Evolutionary conservation across 2,329 filamentous ascomycete genomes (phyloP).

Genomic region (Fusarium caatingaense): DNA sequence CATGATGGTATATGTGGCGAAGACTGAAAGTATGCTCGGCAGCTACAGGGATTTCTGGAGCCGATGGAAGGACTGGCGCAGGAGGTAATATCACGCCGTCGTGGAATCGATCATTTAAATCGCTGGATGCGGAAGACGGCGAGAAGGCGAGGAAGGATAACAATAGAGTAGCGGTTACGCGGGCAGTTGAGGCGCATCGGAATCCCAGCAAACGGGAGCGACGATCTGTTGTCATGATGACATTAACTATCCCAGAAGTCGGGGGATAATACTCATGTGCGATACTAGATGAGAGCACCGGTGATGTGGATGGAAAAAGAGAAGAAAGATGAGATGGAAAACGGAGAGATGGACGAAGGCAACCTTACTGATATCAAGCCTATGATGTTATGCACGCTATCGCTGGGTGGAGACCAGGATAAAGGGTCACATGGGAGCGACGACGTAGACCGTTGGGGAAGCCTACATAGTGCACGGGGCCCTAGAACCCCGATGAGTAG

Average conservation of each 20-base stretch:
- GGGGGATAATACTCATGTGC: constrained; percentile 11
- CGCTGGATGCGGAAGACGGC: constrained; percentile 54
- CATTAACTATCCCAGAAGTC: constrained; percentile 18
- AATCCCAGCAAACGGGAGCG: constrained; percentile 30
- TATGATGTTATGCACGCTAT: constrained; percentile 48
- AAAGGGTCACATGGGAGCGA: constrained; percentile 34
- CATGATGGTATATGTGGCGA: constrained; percentile 93
- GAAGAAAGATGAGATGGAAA: constrained; percentile 13
- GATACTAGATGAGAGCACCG: not conserved
- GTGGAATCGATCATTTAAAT: constrained; percentile 51
- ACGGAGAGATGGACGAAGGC: constrained; percentile 24
- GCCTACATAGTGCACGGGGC: constrained; percentile 27
- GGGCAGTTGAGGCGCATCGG: constrained; percentile 67
- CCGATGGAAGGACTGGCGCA: constrained; percentile 54
- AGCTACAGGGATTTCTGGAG: constrained; percentile 58
- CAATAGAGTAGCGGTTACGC: constrained; percentile 71
- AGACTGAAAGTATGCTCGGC: constrained; percentile 74
- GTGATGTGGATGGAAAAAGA: constrained; percentile 21
- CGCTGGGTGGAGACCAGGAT: constrained; percentile 28
- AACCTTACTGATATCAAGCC: constrained; percentile 34
- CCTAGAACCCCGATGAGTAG: constrained; percentile 6
- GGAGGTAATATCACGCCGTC: constrained; percentile 59
- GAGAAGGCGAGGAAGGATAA: constrained; percentile 75
- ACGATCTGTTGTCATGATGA: constrained; percentile 39
- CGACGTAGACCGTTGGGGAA: constrained; percentile 26